Percentiles rank a stretch among this genome's conserved stretches.
Evolutionary conservation across 192 early-diverging fungal genomes (phyloP).

Genomic region (Dispira simplex): DNA sequence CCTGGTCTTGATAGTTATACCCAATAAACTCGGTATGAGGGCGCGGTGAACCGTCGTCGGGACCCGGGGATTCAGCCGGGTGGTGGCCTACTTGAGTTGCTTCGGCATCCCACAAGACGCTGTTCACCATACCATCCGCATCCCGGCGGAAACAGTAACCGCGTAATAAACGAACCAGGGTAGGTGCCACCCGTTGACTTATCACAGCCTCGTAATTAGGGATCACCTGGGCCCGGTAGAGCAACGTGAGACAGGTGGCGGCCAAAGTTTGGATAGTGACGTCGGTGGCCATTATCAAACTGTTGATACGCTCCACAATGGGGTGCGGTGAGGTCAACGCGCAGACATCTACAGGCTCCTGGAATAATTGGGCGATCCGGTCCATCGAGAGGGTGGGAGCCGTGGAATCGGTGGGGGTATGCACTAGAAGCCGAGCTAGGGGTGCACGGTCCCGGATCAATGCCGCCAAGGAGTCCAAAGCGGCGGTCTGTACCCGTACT

Average conservation of each 20-base stretch:
- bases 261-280: not conserved
- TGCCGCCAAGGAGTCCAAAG: conserved; percentile 2
- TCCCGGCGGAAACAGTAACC: conserved; percentile 3
- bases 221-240: not conserved
- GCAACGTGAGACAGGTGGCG: conserved; percentile 1
- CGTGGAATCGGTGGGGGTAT: not conserved
- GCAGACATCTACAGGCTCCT: too few species aligned
- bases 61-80: not conserved
- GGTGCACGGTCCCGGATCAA: not conserved
- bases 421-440: not conserved
- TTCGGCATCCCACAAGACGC: conserved; percentile 1
- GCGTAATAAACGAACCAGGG: conserved; percentile 1
- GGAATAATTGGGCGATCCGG: too few species aligned
- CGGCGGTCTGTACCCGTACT: not conserved
- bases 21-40: not conserved
- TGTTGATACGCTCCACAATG: not conserved
- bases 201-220: not conserved
- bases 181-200: not conserved
- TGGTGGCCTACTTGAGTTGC: not conserved
- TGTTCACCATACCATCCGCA: not conserved
- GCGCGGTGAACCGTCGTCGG: not conserved
- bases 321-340: too few species aligned
- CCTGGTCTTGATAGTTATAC: not conserved
- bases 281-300: not conserved
- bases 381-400: not conserved